phyloP scores from a whole-genome alignment of 2,329 filamentous ascomycete genomes.

The Phyllosticta citribraziliensis region DNA sequence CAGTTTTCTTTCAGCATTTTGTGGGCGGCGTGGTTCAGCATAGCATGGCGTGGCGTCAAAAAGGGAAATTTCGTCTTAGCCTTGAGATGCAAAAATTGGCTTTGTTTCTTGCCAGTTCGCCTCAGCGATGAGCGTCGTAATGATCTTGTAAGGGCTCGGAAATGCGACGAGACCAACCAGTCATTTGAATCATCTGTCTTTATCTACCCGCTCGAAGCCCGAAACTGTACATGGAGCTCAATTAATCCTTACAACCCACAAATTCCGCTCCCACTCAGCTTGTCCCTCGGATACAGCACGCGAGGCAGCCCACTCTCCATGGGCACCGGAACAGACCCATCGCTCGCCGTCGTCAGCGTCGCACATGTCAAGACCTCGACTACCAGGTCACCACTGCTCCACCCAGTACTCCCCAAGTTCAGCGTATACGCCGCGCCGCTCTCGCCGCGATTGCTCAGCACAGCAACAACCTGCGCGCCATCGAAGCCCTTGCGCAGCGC shows the following conservation, averaged over 20 bases:
- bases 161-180: too few relatives aligned
- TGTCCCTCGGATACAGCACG: conserved; percentile 24
- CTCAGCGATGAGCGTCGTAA: too few relatives aligned
- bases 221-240: too few relatives aligned
- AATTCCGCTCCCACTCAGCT: conserved; percentile 14
- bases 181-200: too few relatives aligned
- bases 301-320: conserved; percentile 27
- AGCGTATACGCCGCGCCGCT: conserved; percentile 21
- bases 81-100: too few relatives aligned
- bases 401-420: conserved; percentile 23
- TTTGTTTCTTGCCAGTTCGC: too few relatives aligned
- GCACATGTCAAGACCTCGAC: conserved; percentile 27
- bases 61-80: too few relatives aligned
- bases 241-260: conserved; percentile 11
- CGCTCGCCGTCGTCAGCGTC: conserved; percentile 15
- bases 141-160: not conserved
- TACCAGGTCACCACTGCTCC: conserved; percentile 17
- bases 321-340: conserved; percentile 23
- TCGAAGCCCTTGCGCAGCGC: conserved; percentile 37
- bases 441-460: conserved; percentile 34
- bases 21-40: too few relatives aligned
- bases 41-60: too few relatives aligned
- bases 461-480: conserved; percentile 32
- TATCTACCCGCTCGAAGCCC: too few relatives aligned
- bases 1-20: too few relatives aligned